A percentile compares a stretch with the other conserved stretches of the same genome.
Evolutionary conservation across 805 yeast species (phyloP).

Genomic region (Myxozyma mucilagina): DNA sequence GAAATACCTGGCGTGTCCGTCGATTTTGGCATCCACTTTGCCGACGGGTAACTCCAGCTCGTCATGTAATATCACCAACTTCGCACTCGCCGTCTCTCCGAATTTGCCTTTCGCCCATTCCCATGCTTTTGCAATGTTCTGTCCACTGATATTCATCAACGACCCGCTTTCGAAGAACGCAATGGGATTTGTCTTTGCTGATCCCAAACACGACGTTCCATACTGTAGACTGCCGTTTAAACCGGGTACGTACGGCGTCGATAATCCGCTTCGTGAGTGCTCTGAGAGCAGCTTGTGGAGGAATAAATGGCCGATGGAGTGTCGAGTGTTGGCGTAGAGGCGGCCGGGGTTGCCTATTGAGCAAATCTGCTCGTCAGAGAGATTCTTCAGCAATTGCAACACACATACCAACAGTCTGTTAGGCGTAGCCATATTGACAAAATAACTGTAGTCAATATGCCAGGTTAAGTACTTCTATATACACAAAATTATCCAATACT

Average conservation of each 20-base stretch:
- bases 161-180: conserved; percentile 54
- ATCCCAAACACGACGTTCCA: conserved; percentile 36
- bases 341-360: conserved; percentile 81
- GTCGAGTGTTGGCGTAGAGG: conserved; percentile 62
- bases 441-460: too few species aligned
- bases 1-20: conserved; percentile 51
- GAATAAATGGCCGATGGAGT: conserved; percentile 71
- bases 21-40: conserved; percentile 58
- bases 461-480: too few species aligned
- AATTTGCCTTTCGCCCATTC: conserved; percentile 37
- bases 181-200: conserved; percentile 36
- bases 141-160: conserved; percentile 73
- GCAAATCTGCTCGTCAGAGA: conserved; percentile 38
- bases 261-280: conserved; percentile 6
- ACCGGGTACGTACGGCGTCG: conserved; percentile 13
- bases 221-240: conserved; percentile 20
- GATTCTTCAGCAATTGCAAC: background rate
- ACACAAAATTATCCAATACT: too few species aligned
- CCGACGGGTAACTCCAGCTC: conserved; percentile 72
- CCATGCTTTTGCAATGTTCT: conserved; percentile 54
- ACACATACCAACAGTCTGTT: background rate
- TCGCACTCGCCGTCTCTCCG: conserved; percentile 39
- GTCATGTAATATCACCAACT: conserved; percentile 69
- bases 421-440: too few species aligned
- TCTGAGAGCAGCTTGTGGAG: conserved; percentile 41